Evolutionary conservation across 2,329 filamentous ascomycete species (phyloP), one percentile per base, ranked within the genome.

Genomic region (Malbranchea zuffiana): DNA sequence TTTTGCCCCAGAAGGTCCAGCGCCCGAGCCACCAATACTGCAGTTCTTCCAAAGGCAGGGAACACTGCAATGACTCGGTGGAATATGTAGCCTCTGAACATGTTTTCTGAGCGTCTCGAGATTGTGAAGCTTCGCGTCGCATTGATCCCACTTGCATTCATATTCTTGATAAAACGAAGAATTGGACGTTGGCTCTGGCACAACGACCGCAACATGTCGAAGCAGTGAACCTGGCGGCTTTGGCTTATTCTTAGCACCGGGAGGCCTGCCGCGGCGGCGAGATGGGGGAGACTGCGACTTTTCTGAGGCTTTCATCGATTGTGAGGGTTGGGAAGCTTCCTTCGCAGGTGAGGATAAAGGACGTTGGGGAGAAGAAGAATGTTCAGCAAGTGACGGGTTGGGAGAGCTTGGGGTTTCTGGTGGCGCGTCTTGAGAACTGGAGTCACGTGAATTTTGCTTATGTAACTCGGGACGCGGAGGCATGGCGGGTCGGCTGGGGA

Each of bases 61-160:
- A 24, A 41, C 45, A 4, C 24, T 43, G 2, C 36, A 39, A 13
- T 43, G 38, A 11, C 49, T 43, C 34, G 51, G 42, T 2, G 57
- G 52, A 2, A 59, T 46, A 40, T 80, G 76, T 3, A 71, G 53
- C 47, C 74, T 78, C 35, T 62, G 50, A 4, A 77, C 54, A 50
- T 81, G 77, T 40, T 71, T 72, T 43, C 68, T 67, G 4, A 80
- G 56, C 0, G 69, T 72, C 6, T 69, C 66, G 10, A 79, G 53
- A 45, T 78, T 80, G 53, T 80, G 76, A 4, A 80, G 57, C 44
- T 76, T 65, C 0, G 71, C 67, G 3, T 55, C 53, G 50, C 77
- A 81, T 1, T 57, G 54, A 35, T 65, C 55, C 76, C 75, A 80
- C 27, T 60, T 53, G 53, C 77, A 81, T 37, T 63, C 61, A 50